Conservation (phyloP, 129 eudicot species). For the Heracleum sosnowskyi region DNA sequence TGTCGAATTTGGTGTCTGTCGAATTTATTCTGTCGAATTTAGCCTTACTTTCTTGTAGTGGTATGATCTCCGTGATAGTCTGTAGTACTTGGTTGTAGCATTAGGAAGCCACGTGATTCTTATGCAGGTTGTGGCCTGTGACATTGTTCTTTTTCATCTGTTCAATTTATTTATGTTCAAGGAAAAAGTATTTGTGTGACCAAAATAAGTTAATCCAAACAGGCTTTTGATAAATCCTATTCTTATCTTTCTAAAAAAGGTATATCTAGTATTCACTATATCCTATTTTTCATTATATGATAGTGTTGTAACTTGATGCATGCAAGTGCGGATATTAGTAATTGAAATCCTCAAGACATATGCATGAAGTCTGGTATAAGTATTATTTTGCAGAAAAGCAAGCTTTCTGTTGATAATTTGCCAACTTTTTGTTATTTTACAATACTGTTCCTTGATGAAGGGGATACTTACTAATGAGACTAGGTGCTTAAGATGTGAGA, state of each 20-base stretch:
- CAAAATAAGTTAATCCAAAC: neutral
- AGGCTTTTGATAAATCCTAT: neutral
- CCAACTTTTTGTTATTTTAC: neutral
- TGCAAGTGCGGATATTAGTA: neutral
- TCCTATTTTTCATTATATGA: neutral
- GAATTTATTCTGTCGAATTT: too few relatives aligned
- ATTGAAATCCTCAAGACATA: neutral
- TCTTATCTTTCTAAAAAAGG: neutral
- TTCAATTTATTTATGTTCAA: neutral
- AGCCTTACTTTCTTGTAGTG: too few relatives aligned
- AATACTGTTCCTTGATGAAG: slow-evolving; percentile 28
- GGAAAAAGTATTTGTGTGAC: neutral
- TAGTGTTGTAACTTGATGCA: neutral
- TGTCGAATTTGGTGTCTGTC: too few relatives aligned
- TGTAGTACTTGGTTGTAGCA: neutral
- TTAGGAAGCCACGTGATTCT: too few relatives aligned
- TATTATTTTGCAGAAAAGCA: neutral
- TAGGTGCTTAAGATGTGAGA: slow-evolving; percentile 81
- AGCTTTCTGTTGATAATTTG: neutral
- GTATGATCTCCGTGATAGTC: neutral
- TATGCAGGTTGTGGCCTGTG: neutral
- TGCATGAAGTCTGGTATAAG: neutral
- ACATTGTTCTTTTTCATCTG: neutral
- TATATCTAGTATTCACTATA: neutral
- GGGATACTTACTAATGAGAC: slow-evolving; percentile 92